Evolutionary conservation across 2,329 filamentous ascomycete species (phyloP).

Genomic region (Fusarium nurragi): DNA sequence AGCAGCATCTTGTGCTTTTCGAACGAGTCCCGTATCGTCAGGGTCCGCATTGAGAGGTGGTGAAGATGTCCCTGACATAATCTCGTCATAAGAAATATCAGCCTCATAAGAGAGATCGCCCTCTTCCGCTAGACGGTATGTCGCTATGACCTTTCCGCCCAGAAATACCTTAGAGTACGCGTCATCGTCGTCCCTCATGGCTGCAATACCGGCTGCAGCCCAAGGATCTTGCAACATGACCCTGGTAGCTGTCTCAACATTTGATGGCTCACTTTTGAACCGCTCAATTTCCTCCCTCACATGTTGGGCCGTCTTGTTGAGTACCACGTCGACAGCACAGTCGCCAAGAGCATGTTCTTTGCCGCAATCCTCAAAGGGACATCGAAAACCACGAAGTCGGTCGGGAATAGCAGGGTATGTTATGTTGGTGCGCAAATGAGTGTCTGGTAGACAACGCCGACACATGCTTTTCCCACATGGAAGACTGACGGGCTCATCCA

Average conservation of each 20-base stretch:
- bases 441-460: slow-evolving; percentile 74
- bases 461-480: slow-evolving; percentile 86
- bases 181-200: slow-evolving; percentile 49
- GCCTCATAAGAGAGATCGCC: slow-evolving; percentile 67
- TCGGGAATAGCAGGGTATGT: slow-evolving; percentile 78
- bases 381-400: slow-evolving; percentile 76
- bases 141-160: slow-evolving; percentile 70
- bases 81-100: slow-evolving; percentile 61
- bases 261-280: slow-evolving; percentile 47
- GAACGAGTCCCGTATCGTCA: slow-evolving; percentile 51
- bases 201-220: slow-evolving; percentile 54
- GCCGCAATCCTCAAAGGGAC: slow-evolving; percentile 73
- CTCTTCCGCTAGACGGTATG: slow-evolving; percentile 71
- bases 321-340: slow-evolving; percentile 78
- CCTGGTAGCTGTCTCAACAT: slow-evolving; percentile 49
- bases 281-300: slow-evolving; percentile 64
- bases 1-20: slow-evolving; percentile 67
- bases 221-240: slow-evolving; percentile 52
- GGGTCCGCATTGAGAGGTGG: slow-evolving; percentile 42
- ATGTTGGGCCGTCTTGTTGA: slow-evolving; percentile 75
- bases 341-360: slow-evolving; percentile 80
- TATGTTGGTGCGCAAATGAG: slow-evolving; percentile 73
- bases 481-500: slow-evolving; percentile 75
- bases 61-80: slow-evolving; percentile 30
- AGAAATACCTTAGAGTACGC: slow-evolving; percentile 51